These are phyloP conservation scores for Backusella parvicylindrica DNA, from an alignment of 192 early-diverging fungal species.

Conservation along the genomic window DNA sequence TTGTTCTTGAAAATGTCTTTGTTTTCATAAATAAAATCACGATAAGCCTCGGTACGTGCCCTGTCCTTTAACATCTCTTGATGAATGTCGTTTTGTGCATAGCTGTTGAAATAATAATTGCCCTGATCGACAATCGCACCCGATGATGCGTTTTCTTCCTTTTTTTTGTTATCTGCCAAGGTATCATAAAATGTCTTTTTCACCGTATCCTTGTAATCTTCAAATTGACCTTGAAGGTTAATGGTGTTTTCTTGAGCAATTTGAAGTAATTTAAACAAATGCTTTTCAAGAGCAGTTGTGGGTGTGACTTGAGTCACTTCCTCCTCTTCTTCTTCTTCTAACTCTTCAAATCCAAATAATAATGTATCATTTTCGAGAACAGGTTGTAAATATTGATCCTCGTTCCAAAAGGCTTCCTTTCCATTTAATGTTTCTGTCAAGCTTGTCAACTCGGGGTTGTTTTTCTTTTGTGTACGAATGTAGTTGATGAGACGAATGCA, in stretches of 20 bases:
- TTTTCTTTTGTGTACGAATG: slow-evolving; percentile 42
- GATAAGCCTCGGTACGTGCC: slow-evolving; percentile 78
- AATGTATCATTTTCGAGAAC: slow-evolving; percentile 65
- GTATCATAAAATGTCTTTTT: slow-evolving; percentile 66
- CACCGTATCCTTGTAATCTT: slow-evolving; percentile 66
- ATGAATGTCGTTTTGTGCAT: slow-evolving; percentile 77
- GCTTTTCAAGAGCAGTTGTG: slow-evolving; percentile 50
- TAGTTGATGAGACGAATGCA: slow-evolving; percentile 76
- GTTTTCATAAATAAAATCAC: slow-evolving; percentile 82
- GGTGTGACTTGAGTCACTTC: slow-evolving; percentile 16
- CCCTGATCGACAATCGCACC: slow-evolving; percentile 13
- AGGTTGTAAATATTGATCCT: slow-evolving; percentile 66
- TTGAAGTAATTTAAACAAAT: slow-evolving; percentile 51
- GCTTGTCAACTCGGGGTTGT: slow-evolving; percentile 16
- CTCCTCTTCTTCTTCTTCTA: slow-evolving; percentile 58
- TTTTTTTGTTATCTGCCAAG: background rate
- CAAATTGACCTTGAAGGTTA: slow-evolving; percentile 56
- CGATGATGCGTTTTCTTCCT: background rate
- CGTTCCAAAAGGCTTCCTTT: slow-evolving; percentile 53
- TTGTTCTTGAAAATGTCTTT: slow-evolving; percentile 83
- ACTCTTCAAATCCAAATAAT: slow-evolving; percentile 58
- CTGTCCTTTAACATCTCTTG: slow-evolving; percentile 85
- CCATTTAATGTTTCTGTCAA: slow-evolving; percentile 36
- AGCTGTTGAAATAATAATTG: slow-evolving; percentile 97
- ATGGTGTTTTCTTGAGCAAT: slow-evolving; percentile 53